A percentile compares a stretch with the other conserved stretches of the same genome.
phyloP scores from a whole-genome alignment of 2,329 filamentous ascomycete genomes.

The Pseudogymnoascus sp. region DNA sequence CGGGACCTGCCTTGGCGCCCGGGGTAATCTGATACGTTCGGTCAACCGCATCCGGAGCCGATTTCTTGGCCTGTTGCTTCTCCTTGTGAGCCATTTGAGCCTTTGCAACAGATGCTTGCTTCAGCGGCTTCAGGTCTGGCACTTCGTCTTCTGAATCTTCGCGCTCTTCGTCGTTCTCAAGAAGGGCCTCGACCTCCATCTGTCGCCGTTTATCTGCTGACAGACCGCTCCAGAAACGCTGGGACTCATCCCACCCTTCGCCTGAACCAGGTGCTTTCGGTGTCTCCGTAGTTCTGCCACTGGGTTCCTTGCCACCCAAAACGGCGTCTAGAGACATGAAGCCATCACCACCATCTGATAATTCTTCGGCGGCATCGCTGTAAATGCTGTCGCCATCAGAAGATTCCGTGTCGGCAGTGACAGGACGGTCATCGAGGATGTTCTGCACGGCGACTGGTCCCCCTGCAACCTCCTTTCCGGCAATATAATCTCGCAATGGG shows the following conservation, averaged over 20 bases:
- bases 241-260: constrained; percentile 55
- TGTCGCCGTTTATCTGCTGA: constrained; percentile 55
- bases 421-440: constrained; percentile 14
- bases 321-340: constrained; percentile 70
- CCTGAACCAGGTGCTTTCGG: constrained; percentile 18
- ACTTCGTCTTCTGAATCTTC: constrained; percentile 33
- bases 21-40: constrained; percentile 36
- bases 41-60: constrained; percentile 10
- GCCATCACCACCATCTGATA: constrained; percentile 52
- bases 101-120: constrained; percentile 16
- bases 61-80: not conserved
- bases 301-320: constrained; percentile 46
- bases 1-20: constrained; percentile 24
- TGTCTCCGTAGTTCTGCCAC: constrained; percentile 20
- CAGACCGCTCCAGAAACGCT: constrained; percentile 62
- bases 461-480: not conserved
- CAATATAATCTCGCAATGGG: not conserved
- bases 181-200: constrained; percentile 43
- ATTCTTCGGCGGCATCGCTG: constrained; percentile 70
- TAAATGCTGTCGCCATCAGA: constrained; percentile 55
- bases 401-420: constrained; percentile 19
- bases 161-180: constrained; percentile 39
- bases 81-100: constrained; percentile 16
- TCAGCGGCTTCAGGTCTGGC: constrained; percentile 19
- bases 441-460: not conserved